Percentiles rank a stretch among this genome's conserved stretches.
These are phyloP conservation scores for Aspergillus sp. DNA, from an alignment of 2,329 filamentous ascomycete species.

Conservation along the genomic window DNA sequence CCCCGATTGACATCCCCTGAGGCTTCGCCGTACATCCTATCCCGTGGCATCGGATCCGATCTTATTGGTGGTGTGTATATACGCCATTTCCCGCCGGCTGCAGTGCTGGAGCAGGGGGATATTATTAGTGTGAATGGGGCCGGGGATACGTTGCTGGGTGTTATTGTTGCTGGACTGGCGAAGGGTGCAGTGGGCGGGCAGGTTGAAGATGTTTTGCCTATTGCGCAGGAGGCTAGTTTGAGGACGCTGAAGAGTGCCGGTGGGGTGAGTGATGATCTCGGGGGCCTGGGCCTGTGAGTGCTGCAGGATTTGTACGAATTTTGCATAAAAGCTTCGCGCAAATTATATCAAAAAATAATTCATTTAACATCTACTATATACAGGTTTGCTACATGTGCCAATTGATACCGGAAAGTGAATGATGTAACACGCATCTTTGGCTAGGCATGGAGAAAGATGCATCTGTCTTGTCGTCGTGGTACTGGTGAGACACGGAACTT, in stretches of 20 bases:
- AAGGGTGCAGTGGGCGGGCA: conserved; percentile 37
- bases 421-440: too few relatives aligned
- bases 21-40: conserved; percentile 64
- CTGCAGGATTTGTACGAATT: too few relatives aligned
- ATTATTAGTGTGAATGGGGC: conserved; percentile 89
- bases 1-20: conserved; percentile 56
- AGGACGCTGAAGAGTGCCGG: conserved; percentile 69
- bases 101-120: conserved; percentile 54
- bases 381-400: neutral
- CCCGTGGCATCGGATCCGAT: conserved; percentile 48
- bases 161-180: conserved; percentile 70
- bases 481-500: neutral
- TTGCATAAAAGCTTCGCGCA: too few relatives aligned
- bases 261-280: conserved; percentile 51
- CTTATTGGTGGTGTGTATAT: conserved; percentile 81
- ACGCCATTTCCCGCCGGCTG: conserved; percentile 62
- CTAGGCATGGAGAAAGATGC: too few relatives aligned
- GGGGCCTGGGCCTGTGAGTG: neutral
- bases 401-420: too few relatives aligned
- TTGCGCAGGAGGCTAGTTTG: conserved; percentile 76
- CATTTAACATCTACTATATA: neutral
- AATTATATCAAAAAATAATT: too few relatives aligned
- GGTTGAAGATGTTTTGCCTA: conserved; percentile 59
- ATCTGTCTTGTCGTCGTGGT: too few relatives aligned
- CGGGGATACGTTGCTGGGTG: conserved; percentile 86